Conservation (phyloP, 108 stramenopile species). For the Skeletonema costatum region DNA sequence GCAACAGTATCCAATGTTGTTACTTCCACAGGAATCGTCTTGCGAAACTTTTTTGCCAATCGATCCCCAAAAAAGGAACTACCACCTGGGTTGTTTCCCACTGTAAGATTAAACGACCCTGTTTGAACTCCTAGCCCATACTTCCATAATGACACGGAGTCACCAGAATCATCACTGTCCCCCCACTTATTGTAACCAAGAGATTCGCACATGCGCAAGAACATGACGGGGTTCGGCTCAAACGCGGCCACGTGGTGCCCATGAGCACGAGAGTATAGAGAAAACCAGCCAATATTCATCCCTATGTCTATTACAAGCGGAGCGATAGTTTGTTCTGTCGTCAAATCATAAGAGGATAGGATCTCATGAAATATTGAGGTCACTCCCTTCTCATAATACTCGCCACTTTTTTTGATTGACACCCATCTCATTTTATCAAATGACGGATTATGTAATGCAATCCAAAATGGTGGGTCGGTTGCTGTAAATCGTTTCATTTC, state of each 20-base stretch:
- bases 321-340: not conserved
- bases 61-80: constrained; percentile 28
- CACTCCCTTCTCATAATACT: constrained; percentile 40
- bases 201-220: constrained; percentile 32
- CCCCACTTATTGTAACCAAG: constrained; percentile 27
- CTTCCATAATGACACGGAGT: not conserved
- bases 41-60: constrained; percentile 38
- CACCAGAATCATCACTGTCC: not conserved
- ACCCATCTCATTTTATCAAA: constrained; percentile 45
- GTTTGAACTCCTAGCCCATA: constrained; percentile 21
- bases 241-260: constrained; percentile 34
- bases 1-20: constrained; percentile 32
- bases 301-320: constrained; percentile 36
- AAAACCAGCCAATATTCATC: constrained; percentile 50
- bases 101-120: constrained; percentile 22
- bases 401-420: constrained; percentile 22
- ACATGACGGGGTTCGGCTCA: constrained; percentile 45
- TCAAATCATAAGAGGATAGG: constrained; percentile 5
- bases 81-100: constrained; percentile 36
- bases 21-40: constrained; percentile 20
- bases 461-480: constrained; percentile 37
- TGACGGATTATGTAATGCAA: constrained; percentile 13
- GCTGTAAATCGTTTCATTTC: constrained; percentile 20
- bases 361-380: constrained; percentile 32
- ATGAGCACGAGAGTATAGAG: constrained; percentile 28